Percentiles rank a stretch among this genome's conserved stretches.
These are phyloP conservation scores for Myochromella boudieri DNA, from an alignment of 768 basidiomycete species.

Conservation along the genomic window DNA sequence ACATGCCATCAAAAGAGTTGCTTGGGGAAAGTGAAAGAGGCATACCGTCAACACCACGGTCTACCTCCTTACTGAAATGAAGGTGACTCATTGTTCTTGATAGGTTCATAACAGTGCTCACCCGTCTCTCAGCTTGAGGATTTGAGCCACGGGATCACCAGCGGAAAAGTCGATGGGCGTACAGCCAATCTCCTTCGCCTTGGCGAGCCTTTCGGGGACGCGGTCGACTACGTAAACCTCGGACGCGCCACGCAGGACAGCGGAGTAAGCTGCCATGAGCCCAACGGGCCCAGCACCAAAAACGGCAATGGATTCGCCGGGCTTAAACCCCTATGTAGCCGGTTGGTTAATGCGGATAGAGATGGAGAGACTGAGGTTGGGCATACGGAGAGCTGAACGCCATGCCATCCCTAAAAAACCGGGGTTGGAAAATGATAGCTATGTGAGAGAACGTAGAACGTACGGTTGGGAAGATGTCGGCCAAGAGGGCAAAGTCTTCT, in stretches of 20 bases:
- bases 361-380: background rate
- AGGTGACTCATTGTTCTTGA: background rate
- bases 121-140: slow-evolving; percentile 43
- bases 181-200: slow-evolving; percentile 53
- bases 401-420: slow-evolving; percentile 46
- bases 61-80: background rate
- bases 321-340: slow-evolving; percentile 38
- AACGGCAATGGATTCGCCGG: slow-evolving; percentile 52
- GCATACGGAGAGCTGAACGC: slow-evolving; percentile 45
- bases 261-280: slow-evolving; percentile 60
- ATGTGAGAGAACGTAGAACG: slow-evolving; percentile 9
- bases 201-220: slow-evolving; percentile 50
- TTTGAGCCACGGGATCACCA: slow-evolving; percentile 49
- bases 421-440: background rate
- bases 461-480: slow-evolving; percentile 58
- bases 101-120: slow-evolving; percentile 18
- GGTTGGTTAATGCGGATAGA: background rate
- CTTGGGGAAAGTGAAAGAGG: background rate
- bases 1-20: background rate
- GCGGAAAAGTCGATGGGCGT: slow-evolving; percentile 48
- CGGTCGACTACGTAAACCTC: slow-evolving; percentile 57
- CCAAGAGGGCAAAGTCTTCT: slow-evolving; percentile 53
- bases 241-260: slow-evolving; percentile 48
- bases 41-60: slow-evolving; percentile 4
- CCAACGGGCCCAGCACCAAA: slow-evolving; percentile 57